A percentile compares a stretch with the other conserved stretches of the same genome.
Conservation (phyloP, 257 asterid genomes). For the Anisodus tanguticus region DNA sequence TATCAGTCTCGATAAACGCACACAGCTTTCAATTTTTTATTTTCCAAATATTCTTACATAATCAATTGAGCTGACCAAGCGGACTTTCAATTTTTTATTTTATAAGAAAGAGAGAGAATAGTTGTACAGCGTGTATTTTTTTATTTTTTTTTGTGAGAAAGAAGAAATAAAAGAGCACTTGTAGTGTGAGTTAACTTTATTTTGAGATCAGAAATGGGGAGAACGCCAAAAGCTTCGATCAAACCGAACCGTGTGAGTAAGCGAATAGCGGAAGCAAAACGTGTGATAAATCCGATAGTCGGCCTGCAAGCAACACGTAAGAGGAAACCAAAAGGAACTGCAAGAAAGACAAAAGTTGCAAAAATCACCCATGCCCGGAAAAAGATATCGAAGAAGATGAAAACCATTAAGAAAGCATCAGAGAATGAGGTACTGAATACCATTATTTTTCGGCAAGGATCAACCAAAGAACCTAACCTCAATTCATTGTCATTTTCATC, state of each 20-base stretch:
- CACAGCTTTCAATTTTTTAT: background rate
- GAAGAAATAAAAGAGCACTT: background rate
- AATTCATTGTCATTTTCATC: too few relatives aligned
- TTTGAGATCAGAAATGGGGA: constrained; percentile 13
- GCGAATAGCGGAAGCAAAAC: background rate
- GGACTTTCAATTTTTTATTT: background rate
- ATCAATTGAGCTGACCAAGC: too few relatives aligned
- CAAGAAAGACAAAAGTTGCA: background rate
- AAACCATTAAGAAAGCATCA: background rate
- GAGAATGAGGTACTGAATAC: background rate
- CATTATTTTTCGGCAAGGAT: background rate
- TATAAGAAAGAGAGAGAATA: too few relatives aligned
- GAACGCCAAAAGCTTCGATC: too few relatives aligned
- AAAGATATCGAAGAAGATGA: background rate
- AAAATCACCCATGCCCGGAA: background rate
- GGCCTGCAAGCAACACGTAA: too few relatives aligned
- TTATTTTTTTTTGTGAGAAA: too few relatives aligned
- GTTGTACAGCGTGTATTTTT: background rate
- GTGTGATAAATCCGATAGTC: background rate
- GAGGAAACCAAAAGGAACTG: background rate
- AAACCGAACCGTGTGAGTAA: background rate
- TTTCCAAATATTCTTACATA: too few relatives aligned
- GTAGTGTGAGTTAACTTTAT: background rate
- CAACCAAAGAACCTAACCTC: too few relatives aligned
- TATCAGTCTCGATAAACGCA: background rate